phyloP scores from a whole-genome alignment of 2,329 filamentous ascomycete genomes.

The Byssothecium circinans region DNA sequence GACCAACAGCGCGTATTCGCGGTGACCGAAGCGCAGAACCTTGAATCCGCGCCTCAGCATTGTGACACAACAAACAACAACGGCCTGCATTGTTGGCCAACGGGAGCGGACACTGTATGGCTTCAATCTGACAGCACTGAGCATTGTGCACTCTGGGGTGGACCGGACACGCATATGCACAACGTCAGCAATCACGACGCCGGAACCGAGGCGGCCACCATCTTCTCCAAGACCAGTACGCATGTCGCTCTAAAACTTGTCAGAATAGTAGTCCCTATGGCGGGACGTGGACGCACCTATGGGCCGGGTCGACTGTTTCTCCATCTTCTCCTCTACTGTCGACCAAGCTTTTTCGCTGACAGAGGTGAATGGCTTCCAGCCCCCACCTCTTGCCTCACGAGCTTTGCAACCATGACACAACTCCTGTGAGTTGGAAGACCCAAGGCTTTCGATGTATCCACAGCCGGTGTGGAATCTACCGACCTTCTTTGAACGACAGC shows the following conservation, averaged over 20 bases:
- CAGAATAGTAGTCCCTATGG: not conserved
- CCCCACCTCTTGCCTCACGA: slow-evolving; percentile 12
- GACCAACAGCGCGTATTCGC: too few relatives aligned
- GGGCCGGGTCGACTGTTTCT: slow-evolving; percentile 6
- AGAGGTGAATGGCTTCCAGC: slow-evolving; percentile 24
- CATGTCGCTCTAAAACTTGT: slow-evolving; percentile 1
- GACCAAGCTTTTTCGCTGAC: slow-evolving; percentile 22
- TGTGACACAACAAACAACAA: not conserved
- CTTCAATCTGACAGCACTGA: too few relatives aligned
- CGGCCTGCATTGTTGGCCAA: not conserved
- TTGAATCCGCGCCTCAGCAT: not conserved
- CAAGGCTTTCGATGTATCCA: slow-evolving; percentile 26
- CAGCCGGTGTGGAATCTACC: slow-evolving; percentile 24
- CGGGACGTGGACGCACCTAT: not conserved
- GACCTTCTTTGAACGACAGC: slow-evolving; percentile 29
- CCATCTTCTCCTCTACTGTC: slow-evolving; percentile 18
- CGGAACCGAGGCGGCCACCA: slow-evolving; percentile 10
- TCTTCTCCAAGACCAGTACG: slow-evolving; percentile 9
- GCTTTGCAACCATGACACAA: slow-evolving; percentile 23
- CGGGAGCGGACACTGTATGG: not conserved
- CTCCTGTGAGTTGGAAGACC: slow-evolving; percentile 24
- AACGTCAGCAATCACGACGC: not conserved
- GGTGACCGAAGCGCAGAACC: too few relatives aligned
- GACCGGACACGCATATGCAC: not conserved
- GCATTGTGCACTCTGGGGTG: not conserved